phyloP scores from a whole-genome alignment of 345 rosid genomes.

The Lepidium africanum region DNA sequence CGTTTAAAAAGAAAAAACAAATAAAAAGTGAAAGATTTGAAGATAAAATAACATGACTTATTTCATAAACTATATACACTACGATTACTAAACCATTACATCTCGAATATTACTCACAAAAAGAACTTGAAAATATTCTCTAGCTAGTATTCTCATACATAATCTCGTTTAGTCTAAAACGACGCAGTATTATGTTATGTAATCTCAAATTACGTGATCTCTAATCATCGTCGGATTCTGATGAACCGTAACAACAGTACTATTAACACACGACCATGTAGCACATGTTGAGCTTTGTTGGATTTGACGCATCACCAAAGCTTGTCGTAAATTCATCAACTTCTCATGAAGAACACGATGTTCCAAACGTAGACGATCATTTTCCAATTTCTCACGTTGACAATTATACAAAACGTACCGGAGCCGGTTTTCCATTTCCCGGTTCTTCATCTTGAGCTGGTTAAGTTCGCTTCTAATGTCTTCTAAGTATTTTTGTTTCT shows the following conservation, averaged over 20 bases:
- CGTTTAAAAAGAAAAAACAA: too few relatives aligned
- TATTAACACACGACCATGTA: conserved; percentile 42
- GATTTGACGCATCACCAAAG: conserved; percentile 42
- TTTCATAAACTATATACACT: neutral
- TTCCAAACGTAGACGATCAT: conserved; percentile 55
- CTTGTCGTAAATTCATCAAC: conserved; percentile 44
- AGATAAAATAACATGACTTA: neutral
- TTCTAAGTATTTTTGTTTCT: conserved; percentile 73
- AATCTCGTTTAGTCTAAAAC: neutral
- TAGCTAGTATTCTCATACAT: neutral
- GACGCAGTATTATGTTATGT: neutral
- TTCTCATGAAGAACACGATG: conserved; percentile 42
- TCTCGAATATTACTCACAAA: neutral
- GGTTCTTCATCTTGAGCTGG: conserved; percentile 56
- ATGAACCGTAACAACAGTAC: conserved; percentile 31
- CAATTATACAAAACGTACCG: conserved; percentile 35
- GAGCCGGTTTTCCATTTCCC: conserved; percentile 49
- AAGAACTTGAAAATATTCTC: neutral
- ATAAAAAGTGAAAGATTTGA: neutral
- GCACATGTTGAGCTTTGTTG: conserved; percentile 41
- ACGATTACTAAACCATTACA: neutral
- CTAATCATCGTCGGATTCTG: conserved; percentile 36
- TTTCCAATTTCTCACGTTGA: conserved; percentile 40
- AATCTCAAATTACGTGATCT: conserved; percentile 30
- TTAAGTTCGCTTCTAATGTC: conserved; percentile 57